Evolutionary conservation across 2,329 filamentous ascomycete genomes (phyloP).

Genomic region (Diplodia intermedia): DNA sequence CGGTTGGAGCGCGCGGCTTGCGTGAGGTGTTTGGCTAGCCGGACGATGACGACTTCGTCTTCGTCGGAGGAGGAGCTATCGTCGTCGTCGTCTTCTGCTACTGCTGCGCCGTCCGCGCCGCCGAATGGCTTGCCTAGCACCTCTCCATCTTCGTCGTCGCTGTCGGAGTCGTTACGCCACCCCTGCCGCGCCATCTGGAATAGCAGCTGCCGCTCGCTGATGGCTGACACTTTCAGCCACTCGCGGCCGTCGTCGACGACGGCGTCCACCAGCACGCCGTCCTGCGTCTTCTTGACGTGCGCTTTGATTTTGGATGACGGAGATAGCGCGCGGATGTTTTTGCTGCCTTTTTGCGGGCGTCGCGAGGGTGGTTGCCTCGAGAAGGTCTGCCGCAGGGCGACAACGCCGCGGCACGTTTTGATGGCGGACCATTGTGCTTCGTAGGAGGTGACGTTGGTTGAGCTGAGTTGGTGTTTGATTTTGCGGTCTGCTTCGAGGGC

Average conservation of each 20-base stretch:
- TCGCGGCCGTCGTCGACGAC: slow-evolving; percentile 67
- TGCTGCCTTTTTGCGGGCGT: background rate
- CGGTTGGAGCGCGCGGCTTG: slow-evolving; percentile 64
- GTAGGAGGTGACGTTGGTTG: slow-evolving; percentile 71
- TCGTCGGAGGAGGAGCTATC: slow-evolving; percentile 45
- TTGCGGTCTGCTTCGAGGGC: slow-evolving; percentile 38
- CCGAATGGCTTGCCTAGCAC: slow-evolving; percentile 43
- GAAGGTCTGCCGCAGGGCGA: slow-evolving; percentile 57
- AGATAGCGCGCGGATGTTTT: slow-evolving; percentile 1
- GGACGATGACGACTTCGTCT: slow-evolving; percentile 63
- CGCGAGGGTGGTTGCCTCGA: slow-evolving; percentile 37
- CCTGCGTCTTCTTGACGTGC: slow-evolving; percentile 47
- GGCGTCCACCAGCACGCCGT: slow-evolving; percentile 67
- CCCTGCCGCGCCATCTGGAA: slow-evolving; percentile 74
- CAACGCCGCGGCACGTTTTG: slow-evolving; percentile 63
- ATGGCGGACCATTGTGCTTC: slow-evolving; percentile 68
- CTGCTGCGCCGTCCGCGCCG: slow-evolving; percentile 42
- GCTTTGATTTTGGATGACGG: slow-evolving; percentile 19
- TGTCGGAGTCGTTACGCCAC: slow-evolving; percentile 61
- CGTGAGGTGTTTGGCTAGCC: slow-evolving; percentile 64
- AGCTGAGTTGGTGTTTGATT: slow-evolving; percentile 63
- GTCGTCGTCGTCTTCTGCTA: slow-evolving; percentile 60
- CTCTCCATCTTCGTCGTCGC: slow-evolving; percentile 56
- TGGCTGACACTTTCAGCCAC: slow-evolving; percentile 73
- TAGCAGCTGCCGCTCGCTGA: slow-evolving; percentile 68